A percentile compares a stretch with the other conserved stretches of the same genome.
phyloP scores from a whole-genome alignment of 2,329 filamentous ascomycete genomes.

The Aureobasidium musti region DNA sequence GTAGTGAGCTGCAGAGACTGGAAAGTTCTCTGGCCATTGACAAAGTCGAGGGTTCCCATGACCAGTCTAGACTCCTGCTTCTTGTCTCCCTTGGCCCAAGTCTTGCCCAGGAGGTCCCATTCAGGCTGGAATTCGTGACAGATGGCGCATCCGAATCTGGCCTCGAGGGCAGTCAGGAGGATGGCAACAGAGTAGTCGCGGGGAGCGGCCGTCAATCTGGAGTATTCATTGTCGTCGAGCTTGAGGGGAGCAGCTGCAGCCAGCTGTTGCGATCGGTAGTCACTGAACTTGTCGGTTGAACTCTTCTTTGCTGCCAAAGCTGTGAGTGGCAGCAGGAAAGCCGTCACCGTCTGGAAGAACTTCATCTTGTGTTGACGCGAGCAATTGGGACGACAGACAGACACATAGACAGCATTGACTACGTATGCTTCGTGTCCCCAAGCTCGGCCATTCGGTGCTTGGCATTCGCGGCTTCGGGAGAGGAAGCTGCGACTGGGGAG shows the following conservation, averaged over 20 bases:
- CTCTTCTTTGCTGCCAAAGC: slow-evolving; percentile 66
- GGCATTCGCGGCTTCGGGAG: slow-evolving; percentile 2
- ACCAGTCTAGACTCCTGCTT: slow-evolving; percentile 69
- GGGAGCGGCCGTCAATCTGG: slow-evolving; percentile 71
- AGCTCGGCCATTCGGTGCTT: slow-evolving; percentile 22
- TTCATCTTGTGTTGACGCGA: slow-evolving; percentile 57
- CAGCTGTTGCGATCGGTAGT: slow-evolving; percentile 69
- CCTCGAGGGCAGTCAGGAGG: slow-evolving; percentile 81
- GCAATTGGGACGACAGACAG: slow-evolving; percentile 6
- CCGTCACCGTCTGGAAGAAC: slow-evolving; percentile 64
- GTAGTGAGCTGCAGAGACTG: slow-evolving; percentile 95
- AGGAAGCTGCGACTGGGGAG: not conserved
- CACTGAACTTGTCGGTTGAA: slow-evolving; percentile 63
- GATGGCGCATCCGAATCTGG: slow-evolving; percentile 79
- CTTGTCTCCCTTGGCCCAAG: slow-evolving; percentile 85
- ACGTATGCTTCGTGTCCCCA: slow-evolving; percentile 26
- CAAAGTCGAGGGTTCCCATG: slow-evolving; percentile 85
- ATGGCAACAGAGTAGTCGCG: slow-evolving; percentile 83
- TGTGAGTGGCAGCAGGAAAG: slow-evolving; percentile 62
- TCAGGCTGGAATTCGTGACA: slow-evolving; percentile 93
- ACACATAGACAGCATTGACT: not conserved
- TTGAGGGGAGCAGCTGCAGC: slow-evolving; percentile 66
- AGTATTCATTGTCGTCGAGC: slow-evolving; percentile 75
- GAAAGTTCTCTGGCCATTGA: slow-evolving; percentile 79
- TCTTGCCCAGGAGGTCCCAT: slow-evolving; percentile 82